Evolutionary conservation across 257 asterid species (phyloP).

Genomic region (Cruciata laevipes): DNA sequence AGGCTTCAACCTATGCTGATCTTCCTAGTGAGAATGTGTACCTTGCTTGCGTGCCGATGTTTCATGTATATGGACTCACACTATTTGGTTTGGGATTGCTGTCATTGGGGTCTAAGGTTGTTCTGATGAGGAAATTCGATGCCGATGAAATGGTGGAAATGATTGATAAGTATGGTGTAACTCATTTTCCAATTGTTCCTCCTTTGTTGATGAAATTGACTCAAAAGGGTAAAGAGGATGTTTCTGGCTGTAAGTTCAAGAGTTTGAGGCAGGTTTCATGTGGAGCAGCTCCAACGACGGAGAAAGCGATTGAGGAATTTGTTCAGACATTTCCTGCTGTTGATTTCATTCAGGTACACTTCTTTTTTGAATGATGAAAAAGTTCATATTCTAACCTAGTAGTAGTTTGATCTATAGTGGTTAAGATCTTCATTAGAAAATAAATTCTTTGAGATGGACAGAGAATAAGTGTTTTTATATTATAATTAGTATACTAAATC

Average conservation of each 20-base stretch:
- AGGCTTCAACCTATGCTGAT: conserved; percentile 47
- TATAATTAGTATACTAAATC: background rate
- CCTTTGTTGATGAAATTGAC: conserved; percentile 50
- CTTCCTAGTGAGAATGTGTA: conserved; percentile 38
- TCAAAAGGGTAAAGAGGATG: conserved; percentile 42
- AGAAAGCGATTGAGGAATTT: conserved; percentile 41
- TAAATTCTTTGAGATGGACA: background rate
- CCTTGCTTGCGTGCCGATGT: conserved; percentile 68
- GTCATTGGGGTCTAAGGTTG: conserved; percentile 56
- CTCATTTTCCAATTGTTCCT: conserved; percentile 67
- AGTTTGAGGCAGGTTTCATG: conserved; percentile 69
- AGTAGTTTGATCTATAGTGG: background rate
- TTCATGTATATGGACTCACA: conserved; percentile 67
- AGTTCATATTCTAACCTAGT: too few relatives aligned
- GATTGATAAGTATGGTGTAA: conserved; percentile 48
- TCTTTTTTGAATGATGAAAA: background rate
- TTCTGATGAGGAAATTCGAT: conserved; percentile 56
- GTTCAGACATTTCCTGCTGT: conserved; percentile 50
- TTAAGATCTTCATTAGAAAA: background rate
- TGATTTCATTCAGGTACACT: conserved; percentile 72
- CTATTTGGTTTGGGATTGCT: conserved; percentile 62
- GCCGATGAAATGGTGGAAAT: conserved; percentile 57
- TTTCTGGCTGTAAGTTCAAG: conserved; percentile 22
- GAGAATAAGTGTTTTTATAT: background rate
- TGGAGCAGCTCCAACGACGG: conserved; percentile 71